These are phyloP conservation scores for Eimeria acervulina DNA, from an alignment of 169 alveolate species.

Conservation along the genomic window DNA sequence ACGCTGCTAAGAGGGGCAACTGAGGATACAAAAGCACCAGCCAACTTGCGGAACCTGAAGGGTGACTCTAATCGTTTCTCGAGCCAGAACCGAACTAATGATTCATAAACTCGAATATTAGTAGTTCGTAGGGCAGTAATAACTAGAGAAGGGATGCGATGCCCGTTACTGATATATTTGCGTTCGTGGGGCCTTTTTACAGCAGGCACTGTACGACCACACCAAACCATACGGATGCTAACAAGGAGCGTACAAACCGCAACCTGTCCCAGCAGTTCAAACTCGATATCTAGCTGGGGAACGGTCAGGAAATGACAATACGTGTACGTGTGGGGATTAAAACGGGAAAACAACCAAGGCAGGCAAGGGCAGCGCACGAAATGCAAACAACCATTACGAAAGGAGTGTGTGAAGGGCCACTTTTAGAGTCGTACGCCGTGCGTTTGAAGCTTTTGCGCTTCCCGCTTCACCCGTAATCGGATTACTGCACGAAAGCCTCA, in stretches of 20 bases:
- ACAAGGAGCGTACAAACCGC: too few species aligned
- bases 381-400: not conserved
- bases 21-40: not conserved
- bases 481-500: not conserved
- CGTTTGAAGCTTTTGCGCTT: not conserved
- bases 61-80: not conserved
- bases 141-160: not conserved
- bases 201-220: not conserved
- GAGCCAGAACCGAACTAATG: not conserved
- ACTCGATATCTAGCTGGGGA: not conserved
- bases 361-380: not conserved
- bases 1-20: not conserved
- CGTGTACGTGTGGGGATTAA: not conserved
- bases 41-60: not conserved
- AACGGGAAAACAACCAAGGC: not conserved
- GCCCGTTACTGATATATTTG: not conserved
- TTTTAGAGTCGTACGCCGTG: not conserved
- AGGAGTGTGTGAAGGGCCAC: not conserved
- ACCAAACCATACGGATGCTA: too few species aligned
- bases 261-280: too few species aligned
- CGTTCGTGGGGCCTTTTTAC: not conserved
- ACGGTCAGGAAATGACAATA: not conserved
- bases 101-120: not conserved
- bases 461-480: not conserved
- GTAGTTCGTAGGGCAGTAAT: not conserved